Evolutionary conservation across 2,329 filamentous ascomycete species (phyloP).

Genomic region (Teratosphaeria nubilosa): DNA sequence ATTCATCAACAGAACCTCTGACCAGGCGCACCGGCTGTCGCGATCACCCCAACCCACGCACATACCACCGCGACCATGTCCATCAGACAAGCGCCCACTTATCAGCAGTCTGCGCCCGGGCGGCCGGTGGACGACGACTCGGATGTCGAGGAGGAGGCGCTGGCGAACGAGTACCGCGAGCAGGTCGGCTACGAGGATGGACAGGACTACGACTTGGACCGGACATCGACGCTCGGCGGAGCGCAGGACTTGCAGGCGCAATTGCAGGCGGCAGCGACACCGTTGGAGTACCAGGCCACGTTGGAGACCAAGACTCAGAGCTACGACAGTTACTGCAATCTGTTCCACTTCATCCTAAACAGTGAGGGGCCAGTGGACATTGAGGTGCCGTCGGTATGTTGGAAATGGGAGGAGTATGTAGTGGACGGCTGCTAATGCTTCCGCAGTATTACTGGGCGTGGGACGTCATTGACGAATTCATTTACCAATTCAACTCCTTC

Average conservation of each 20-base stretch:
- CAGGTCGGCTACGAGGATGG: slow-evolving; percentile 90
- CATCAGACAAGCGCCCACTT: slow-evolving; percentile 28
- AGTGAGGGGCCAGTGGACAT: slow-evolving; percentile 97
- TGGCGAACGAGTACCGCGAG: slow-evolving; percentile 92
- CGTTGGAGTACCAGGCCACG: slow-evolving; percentile 89
- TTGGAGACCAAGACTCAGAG: slow-evolving; percentile 96
- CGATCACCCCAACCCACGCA: neutral
- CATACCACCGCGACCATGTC: slow-evolving; percentile 22
- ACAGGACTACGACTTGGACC: slow-evolving; percentile 55
- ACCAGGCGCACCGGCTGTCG: neutral
- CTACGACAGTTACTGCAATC: slow-evolving; percentile 98
- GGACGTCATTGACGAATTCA: slow-evolving; percentile 99
- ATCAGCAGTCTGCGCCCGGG: slow-evolving; percentile 32
- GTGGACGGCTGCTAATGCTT: slow-evolving; percentile 6
- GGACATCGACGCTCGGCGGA: slow-evolving; percentile 56
- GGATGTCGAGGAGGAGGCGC: slow-evolving; percentile 83
- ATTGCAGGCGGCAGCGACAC: slow-evolving; percentile 82
- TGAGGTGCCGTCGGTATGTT: slow-evolving; percentile 84
- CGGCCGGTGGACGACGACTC: slow-evolving; percentile 55
- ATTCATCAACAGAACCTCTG: neutral
- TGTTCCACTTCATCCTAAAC: slow-evolving; percentile 99
- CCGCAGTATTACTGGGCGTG: slow-evolving; percentile 97
- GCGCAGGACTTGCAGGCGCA: slow-evolving; percentile 88
- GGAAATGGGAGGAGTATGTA: neutral
- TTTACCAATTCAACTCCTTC: slow-evolving; percentile 99